phyloP scores from a whole-genome alignment of 2,329 filamentous ascomycete species.

The Fusarium odoratissimum region DNA sequence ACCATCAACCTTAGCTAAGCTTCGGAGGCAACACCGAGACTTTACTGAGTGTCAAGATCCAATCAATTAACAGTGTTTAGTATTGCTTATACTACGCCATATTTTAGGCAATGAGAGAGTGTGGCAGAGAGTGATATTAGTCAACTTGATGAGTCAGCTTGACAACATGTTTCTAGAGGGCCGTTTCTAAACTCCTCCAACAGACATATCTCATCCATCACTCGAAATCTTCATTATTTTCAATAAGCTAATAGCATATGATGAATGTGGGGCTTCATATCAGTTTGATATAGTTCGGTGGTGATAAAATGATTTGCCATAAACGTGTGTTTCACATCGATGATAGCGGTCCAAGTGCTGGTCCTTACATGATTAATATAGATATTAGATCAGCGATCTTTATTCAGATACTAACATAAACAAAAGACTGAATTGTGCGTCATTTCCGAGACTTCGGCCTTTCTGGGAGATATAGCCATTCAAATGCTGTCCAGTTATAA shows the following conservation, averaged over 20 bases:
- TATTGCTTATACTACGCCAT: not conserved
- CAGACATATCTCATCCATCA: not conserved
- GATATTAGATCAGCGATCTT: not conserved
- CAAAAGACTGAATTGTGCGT: not conserved
- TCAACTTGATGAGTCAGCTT: not conserved
- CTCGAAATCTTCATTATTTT: not conserved
- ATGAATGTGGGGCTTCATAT: not conserved
- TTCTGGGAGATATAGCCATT: not conserved
- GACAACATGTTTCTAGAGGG: not conserved
- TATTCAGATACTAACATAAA: not conserved
- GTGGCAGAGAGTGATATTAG: not conserved
- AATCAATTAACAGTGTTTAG: slow-evolving; percentile 2
- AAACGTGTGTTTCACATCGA: not conserved
- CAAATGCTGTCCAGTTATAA: not conserved
- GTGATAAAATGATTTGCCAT: not conserved
- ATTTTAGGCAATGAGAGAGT: not conserved
- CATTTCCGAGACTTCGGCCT: not conserved
- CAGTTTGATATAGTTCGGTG: not conserved
- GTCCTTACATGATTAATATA: not conserved
- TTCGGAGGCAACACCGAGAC: slow-evolving; percentile 5
- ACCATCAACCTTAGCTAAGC: not conserved
- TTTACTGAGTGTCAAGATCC: not conserved
- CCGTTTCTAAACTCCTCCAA: not conserved
- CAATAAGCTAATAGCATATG: not conserved
- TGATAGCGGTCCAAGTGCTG: not conserved